A percentile compares a stretch with the other conserved stretches of the same genome.
phyloP scores from a whole-genome alignment of 805 yeast species.

The Candida sphagnicola region DNA sequence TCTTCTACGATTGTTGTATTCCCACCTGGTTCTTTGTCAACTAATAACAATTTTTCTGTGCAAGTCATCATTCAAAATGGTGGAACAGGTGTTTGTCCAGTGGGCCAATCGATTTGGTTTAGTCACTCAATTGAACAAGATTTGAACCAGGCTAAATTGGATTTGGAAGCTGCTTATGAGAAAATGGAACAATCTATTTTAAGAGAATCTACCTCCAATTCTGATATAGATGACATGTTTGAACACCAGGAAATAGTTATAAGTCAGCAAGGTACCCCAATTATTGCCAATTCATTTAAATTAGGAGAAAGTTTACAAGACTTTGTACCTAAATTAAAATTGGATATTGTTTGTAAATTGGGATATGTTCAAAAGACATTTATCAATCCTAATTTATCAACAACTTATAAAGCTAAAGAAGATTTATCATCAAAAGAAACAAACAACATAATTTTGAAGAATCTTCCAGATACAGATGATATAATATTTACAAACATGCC shows the following conservation, averaged over 20 bases:
- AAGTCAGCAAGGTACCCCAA: slow-evolving; percentile 50
- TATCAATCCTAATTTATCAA: slow-evolving; percentile 34
- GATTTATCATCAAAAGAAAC: slow-evolving; percentile 7
- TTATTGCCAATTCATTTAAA: slow-evolving; percentile 69
- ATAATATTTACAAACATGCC: slow-evolving; percentile 57
- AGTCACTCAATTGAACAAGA: slow-evolving; percentile 69
- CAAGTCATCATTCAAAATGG: slow-evolving; percentile 87
- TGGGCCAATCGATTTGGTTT: slow-evolving; percentile 89
- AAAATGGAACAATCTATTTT: slow-evolving; percentile 77
- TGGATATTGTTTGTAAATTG: slow-evolving; percentile 39
- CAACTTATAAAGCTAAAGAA: slow-evolving; percentile 28
- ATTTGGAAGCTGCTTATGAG: slow-evolving; percentile 73
- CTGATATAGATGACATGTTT: slow-evolving; percentile 34
- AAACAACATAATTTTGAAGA: slow-evolving; percentile 20
- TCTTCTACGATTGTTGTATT: slow-evolving; percentile 84
- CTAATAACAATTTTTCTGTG: slow-evolving; percentile 65
- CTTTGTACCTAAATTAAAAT: slow-evolving; percentile 75
- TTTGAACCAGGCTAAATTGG: slow-evolving; percentile 65
- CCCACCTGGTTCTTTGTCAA: slow-evolving; percentile 77
- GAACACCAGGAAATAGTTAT: slow-evolving; percentile 47
- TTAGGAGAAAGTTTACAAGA: slow-evolving; percentile 82
- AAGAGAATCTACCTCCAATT: slow-evolving; percentile 66
- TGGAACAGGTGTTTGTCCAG: slow-evolving; percentile 82
- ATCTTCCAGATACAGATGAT: slow-evolving; percentile 40
- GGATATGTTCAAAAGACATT: slow-evolving; percentile 37